A percentile compares a stretch with the other conserved stretches of the same genome.
phyloP scores from a whole-genome alignment of 768 basidiomycete genomes.

The Tylopilus subfusipes region DNA sequence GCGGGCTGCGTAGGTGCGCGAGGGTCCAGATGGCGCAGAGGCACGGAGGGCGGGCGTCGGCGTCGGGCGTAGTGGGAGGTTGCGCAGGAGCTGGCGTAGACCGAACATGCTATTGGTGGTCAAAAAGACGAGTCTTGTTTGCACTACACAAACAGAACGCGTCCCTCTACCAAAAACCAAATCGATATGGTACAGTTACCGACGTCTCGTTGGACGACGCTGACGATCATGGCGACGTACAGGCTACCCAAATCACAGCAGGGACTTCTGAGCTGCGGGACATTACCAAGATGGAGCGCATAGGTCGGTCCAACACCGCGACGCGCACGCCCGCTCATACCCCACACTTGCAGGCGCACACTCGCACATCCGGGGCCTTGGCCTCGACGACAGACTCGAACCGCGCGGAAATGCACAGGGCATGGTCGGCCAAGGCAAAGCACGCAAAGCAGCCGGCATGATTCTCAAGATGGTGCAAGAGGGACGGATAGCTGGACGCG shows the following conservation, averaged over 20 bases:
- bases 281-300: conserved; percentile 91
- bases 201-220: neutral
- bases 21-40: conserved; percentile 8
- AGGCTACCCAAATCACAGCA: conserved; percentile 73
- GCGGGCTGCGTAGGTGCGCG: conserved; percentile 35
- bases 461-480: conserved; percentile 98
- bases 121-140: conserved; percentile 21
- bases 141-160: conserved; percentile 32
- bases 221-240: conserved; percentile 6
- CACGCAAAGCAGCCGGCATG: conserved; percentile 96
- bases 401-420: conserved; percentile 87
- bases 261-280: conserved; percentile 79
- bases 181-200: conserved; percentile 26
- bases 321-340: neutral
- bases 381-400: conserved; percentile 88
- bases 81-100: conserved; percentile 20
- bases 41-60: conserved; percentile 6
- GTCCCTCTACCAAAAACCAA: conserved; percentile 13
- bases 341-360: conserved; percentile 59
- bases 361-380: conserved; percentile 94
- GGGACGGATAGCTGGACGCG: conserved; percentile 90
- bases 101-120: conserved; percentile 10
- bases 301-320: conserved; percentile 46
- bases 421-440: conserved; percentile 96
- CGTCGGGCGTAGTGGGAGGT: conserved; percentile 6